A percentile compares a stretch with the other conserved stretches of the same genome.
phyloP scores from a whole-genome alignment of 495 filamentous ascomycete species.

The Patellaria atrata region DNA sequence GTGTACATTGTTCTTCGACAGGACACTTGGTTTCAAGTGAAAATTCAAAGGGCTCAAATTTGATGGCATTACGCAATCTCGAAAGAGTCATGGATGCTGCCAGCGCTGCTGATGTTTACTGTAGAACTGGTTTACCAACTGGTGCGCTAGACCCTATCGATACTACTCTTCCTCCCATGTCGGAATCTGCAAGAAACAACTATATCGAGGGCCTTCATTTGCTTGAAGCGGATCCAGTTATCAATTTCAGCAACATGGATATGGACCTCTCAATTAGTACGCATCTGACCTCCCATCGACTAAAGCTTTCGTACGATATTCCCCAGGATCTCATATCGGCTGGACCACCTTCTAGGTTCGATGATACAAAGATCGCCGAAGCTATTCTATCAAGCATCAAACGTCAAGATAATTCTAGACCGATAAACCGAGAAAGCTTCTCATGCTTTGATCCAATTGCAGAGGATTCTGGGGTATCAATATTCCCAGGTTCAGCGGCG shows the following conservation, averaged over 20 bases:
- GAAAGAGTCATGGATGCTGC: conserved; percentile 12
- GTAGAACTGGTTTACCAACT: conserved; percentile 24
- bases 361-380: no score
- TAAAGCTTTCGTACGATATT: no score
- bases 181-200: conserved; percentile 45
- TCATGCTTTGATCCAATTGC: conserved; percentile 30
- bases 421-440: conserved; percentile 28
- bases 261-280: conserved; percentile 12
- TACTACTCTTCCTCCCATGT: conserved; percentile 41
- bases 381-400: no score
- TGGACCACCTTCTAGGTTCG: no score
- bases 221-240: conserved; percentile 36
- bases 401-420: no score
- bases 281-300: conserved; percentile 18
- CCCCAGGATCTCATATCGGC: no score
- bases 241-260: conserved; percentile 30
- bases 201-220: conserved; percentile 48
- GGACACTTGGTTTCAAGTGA: background rate
- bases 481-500: conserved; percentile 26
- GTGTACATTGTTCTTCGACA: background rate
- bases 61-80: conserved; percentile 3
- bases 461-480: conserved; percentile 9
- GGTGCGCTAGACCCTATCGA: conserved; percentile 42
- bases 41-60: background rate
- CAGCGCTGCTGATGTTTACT: conserved; percentile 28